These are phyloP conservation scores for Linaria vulgaris DNA, from an alignment of 257 asterid genomes.

Conservation along the genomic window DNA sequence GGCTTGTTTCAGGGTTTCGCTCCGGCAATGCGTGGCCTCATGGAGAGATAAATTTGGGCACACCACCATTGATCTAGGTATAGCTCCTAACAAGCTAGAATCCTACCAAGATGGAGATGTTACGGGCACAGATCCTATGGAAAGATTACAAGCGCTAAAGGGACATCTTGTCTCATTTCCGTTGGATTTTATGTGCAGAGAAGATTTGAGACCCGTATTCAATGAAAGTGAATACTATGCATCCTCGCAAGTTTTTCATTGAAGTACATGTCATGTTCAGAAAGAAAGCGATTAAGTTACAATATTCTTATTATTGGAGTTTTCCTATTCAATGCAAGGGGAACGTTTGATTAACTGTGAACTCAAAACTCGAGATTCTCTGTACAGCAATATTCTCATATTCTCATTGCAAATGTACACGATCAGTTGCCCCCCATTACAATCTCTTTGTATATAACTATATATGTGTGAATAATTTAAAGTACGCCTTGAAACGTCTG, in stretches of 20 bases:
- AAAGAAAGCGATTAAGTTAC: too few relatives aligned
- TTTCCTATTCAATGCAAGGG: slow-evolving; percentile 5
- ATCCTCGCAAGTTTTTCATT: slow-evolving; percentile 90
- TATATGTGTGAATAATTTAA: too few relatives aligned
- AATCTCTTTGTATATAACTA: neutral
- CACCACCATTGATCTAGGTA: slow-evolving; percentile 84
- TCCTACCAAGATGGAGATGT: slow-evolving; percentile 65
- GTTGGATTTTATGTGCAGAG: slow-evolving; percentile 84
- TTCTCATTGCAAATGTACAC: too few relatives aligned
- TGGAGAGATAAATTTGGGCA: slow-evolving; percentile 81
- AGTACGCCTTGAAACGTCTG: too few relatives aligned
- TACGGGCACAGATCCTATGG: slow-evolving; percentile 76
- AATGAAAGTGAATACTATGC: slow-evolving; percentile 97
- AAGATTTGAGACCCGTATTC: slow-evolving; percentile 90
- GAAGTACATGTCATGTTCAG: too few relatives aligned
- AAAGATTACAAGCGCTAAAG: slow-evolving; percentile 61
- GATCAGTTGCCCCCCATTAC: too few relatives aligned
- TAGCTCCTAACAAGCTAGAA: slow-evolving; percentile 71
- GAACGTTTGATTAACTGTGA: slow-evolving; percentile 24
- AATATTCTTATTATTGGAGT: neutral
- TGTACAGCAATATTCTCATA: neutral
- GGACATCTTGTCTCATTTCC: slow-evolving; percentile 98
- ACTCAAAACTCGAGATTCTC: neutral
- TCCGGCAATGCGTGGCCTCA: slow-evolving; percentile 73
- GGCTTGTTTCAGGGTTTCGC: slow-evolving; percentile 54